Evolutionary conservation across 257 asterid genomes (phyloP).

Genomic region (Rhazya stricta): DNA sequence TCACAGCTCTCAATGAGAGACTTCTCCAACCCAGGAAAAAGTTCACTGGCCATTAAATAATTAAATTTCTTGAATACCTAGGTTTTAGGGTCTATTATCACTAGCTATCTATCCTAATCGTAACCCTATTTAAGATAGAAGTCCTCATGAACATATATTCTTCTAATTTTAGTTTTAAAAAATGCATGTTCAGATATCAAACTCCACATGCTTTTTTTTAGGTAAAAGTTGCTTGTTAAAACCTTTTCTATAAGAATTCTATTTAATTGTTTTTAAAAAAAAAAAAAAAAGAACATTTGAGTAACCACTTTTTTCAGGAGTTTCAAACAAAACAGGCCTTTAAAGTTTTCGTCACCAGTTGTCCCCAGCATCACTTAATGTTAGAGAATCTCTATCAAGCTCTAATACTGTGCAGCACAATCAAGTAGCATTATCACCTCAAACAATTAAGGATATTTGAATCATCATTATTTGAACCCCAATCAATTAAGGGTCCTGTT

Average conservation of each 20-base stretch:
- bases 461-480: too few relatives aligned
- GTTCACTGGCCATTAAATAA: neutral
- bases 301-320: neutral
- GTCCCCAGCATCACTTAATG: constrained; percentile 1
- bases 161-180: neutral
- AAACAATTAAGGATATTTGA: too few relatives aligned
- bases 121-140: neutral
- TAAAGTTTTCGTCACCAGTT: neutral
- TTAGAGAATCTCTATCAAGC: too few relatives aligned
- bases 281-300: neutral
- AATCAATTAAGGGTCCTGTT: too few relatives aligned
- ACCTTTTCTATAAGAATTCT: neutral
- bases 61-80: neutral
- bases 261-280: neutral
- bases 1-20: neutral
- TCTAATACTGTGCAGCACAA: too few relatives aligned
- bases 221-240: neutral
- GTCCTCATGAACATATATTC: neutral
- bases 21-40: neutral
- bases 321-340: neutral
- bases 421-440: too few relatives aligned
- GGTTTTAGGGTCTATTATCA: neutral
- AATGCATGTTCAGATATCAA: neutral
- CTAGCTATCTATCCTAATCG: neutral
- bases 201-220: neutral